Evolutionary conservation across 2,329 filamentous ascomycete genomes (phyloP).

Genomic region (Ilyonectria destructans): DNA sequence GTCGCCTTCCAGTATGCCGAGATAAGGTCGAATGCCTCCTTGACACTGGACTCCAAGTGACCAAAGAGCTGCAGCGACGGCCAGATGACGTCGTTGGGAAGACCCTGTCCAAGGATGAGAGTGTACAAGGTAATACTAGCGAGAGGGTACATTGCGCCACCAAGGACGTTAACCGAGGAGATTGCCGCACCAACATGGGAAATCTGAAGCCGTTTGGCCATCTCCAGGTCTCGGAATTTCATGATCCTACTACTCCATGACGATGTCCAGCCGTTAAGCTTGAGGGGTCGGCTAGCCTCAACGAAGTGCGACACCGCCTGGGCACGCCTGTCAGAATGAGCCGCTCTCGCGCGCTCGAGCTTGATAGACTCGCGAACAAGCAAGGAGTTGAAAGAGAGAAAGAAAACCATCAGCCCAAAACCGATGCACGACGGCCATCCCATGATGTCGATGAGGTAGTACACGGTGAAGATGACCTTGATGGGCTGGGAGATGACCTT

Average conservation of each 20-base stretch:
- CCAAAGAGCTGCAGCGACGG: constrained; percentile 87
- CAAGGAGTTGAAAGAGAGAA: constrained; percentile 79
- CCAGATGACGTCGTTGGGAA: constrained; percentile 88
- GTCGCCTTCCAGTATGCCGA: constrained; percentile 85
- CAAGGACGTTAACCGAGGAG: constrained; percentile 78
- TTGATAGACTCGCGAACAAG: constrained; percentile 78
- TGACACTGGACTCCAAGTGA: constrained; percentile 81
- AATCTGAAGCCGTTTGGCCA: constrained; percentile 57
- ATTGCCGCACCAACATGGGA: constrained; percentile 66
- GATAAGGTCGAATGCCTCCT: constrained; percentile 82
- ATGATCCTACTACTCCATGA: constrained; percentile 57
- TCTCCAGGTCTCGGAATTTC: constrained; percentile 55
- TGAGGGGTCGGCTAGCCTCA: constrained; percentile 82
- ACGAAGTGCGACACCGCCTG: constrained; percentile 90
- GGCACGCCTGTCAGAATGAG: constrained; percentile 83
- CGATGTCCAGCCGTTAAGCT: constrained; percentile 59
- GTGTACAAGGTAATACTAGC: constrained; percentile 89
- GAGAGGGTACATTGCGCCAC: constrained; percentile 83
- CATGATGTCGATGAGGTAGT: constrained; percentile 79
- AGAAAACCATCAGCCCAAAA: constrained; percentile 77
- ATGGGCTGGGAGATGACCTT: constrained; percentile 83
- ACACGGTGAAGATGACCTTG: constrained; percentile 78
- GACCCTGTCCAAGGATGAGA: constrained; percentile 74
- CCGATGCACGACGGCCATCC: constrained; percentile 86
- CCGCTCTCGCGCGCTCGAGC: constrained; percentile 80